Base-by-base conservation (phyloP, 164 flowering plant species). In the Protea cynaroides region DNA sequence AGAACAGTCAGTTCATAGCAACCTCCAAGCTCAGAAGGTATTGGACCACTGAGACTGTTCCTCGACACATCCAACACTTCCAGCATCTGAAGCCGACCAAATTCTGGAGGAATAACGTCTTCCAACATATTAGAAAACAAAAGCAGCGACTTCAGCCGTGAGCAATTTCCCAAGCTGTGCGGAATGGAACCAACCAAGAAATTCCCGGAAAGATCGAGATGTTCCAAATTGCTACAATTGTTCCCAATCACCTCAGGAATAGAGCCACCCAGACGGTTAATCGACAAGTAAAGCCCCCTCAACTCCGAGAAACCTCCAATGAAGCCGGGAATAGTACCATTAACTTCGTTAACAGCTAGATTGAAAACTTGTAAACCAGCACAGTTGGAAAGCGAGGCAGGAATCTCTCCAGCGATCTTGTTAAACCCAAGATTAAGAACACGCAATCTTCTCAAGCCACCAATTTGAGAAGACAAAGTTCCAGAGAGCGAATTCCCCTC, bases 41-140 rank as follows among this genome's bases (percentile, higher is more conserved):
- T 63, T 57, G 69, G 46, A 13, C 87, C 90, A 49, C 77, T 71
- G 13, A 85, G 78, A 43, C 73, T 65, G 72, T 90, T 90, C 70
- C 91, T 80, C 8, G 97, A 90, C 38, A 90, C 72, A 73, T 90
- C 94, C 61, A 90, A 65, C 72, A 84, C 87, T 69, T 82, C 71
- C 15, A 91, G 92, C 72, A 68, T 80, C 52, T 59, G 59, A 57
- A 92, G 82, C 65, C 19, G 64, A 4, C 97, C 97, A 43, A 89
- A 74, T 37, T 80, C 85, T 49, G 65, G 47, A 10, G 97, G 97
- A 50, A 92, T 75, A 9, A 13, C 58, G 13, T 73, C 88, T 36
- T 81, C 76, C 66, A 92, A 78, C 81, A 74, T 49, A 74, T 89
- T 92, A 0, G 94, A 83, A 61, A 71, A 86, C 80, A 89, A 71